Evolutionary conservation across 2,329 filamentous ascomycete genomes (phyloP), one percentile per base, ranked within the genome.

Genomic region (Penicillium nordicum): DNA sequence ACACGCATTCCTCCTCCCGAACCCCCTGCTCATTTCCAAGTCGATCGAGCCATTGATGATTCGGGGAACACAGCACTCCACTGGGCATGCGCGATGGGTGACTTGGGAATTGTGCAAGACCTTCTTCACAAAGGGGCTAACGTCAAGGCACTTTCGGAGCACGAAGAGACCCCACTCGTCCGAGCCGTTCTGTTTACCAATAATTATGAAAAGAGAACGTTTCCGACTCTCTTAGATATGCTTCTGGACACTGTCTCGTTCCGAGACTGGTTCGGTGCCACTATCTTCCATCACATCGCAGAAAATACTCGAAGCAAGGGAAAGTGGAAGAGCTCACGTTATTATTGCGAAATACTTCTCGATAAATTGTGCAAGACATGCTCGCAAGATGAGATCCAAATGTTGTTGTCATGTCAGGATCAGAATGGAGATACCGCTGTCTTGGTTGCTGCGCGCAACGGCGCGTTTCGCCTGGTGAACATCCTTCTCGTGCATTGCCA

Each of bases 51-150:
- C n/a, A 97, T 99, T 60, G 94, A 99, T 71, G 89, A 92, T 42
- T 92, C 96, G 67, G 88, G 88, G 10, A 92, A 97, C 69, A 96
- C 92, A 2, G 92, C 93, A 6, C 83, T 99, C 63, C 94, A 99
- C 71, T 99, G 94, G 94, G 94, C 92, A 18, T 92, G 91, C 51
- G 91, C 94, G 25, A 99, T 99, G 93, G 94, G 94, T 57, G 94
- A 97, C 64, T 80, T 97, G 30, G 89, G 93, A 47, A 90, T 97
- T 16, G 90, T 97, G 59, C 91, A 88, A 72, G 89, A 96, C 72
- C 80, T 99, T 18, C 88, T 94, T 65, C 83, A 86, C 40, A 91
- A 92, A 58, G 88, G 89, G 41, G 92, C 93, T 11, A 85, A 85
- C 58, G 80, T 91, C 16, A 84, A 85, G 30, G 85, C 87, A 3